Percentiles rank a stretch among this genome's conserved stretches.
Evolutionary conservation across 768 basidiomycete species (phyloP).

Genomic region (Naganishia vishniacii): DNA sequence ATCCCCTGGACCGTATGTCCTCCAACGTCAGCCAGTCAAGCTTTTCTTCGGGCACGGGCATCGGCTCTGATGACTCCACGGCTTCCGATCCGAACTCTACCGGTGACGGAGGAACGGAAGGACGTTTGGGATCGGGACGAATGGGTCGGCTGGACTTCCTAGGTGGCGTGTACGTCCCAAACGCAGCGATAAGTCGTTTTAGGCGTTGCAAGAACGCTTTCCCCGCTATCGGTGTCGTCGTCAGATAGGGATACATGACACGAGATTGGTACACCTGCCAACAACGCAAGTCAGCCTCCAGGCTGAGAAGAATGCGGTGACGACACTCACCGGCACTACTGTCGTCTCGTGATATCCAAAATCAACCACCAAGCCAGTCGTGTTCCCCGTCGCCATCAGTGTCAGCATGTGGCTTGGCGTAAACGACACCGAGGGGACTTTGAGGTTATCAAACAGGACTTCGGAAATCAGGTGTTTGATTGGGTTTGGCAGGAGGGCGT

Average conservation of each 20-base stretch:
- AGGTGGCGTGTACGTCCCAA: slow-evolving; percentile 70
- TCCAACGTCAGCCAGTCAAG: slow-evolving; percentile 57
- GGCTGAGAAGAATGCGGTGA: background rate
- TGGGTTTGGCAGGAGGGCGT: slow-evolving; percentile 74
- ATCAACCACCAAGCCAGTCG: slow-evolving; percentile 90
- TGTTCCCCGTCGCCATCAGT: slow-evolving; percentile 75
- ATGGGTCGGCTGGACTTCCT: background rate
- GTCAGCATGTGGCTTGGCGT: slow-evolving; percentile 80
- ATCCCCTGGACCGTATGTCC: slow-evolving; percentile 81
- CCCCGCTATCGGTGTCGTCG: slow-evolving; percentile 82
- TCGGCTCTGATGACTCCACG: background rate
- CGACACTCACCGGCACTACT: slow-evolving; percentile 66
- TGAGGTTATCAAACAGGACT: slow-evolving; percentile 63
- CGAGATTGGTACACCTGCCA: slow-evolving; percentile 24
- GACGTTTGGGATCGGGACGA: slow-evolving; percentile 9
- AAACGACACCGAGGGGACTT: slow-evolving; percentile 94
- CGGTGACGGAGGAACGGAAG: background rate
- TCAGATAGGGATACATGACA: slow-evolving; percentile 13
- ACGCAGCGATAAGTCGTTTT: slow-evolving; percentile 71
- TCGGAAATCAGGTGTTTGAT: slow-evolving; percentile 84
- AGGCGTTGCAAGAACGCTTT: slow-evolving; percentile 70
- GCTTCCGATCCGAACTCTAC: background rate
- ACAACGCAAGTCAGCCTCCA: background rate
- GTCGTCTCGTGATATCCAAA: slow-evolving; percentile 87
- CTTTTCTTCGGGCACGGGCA: background rate